phyloP scores from a whole-genome alignment of 2,329 filamentous ascomycete species.

The Cladosporium sp. region DNA sequence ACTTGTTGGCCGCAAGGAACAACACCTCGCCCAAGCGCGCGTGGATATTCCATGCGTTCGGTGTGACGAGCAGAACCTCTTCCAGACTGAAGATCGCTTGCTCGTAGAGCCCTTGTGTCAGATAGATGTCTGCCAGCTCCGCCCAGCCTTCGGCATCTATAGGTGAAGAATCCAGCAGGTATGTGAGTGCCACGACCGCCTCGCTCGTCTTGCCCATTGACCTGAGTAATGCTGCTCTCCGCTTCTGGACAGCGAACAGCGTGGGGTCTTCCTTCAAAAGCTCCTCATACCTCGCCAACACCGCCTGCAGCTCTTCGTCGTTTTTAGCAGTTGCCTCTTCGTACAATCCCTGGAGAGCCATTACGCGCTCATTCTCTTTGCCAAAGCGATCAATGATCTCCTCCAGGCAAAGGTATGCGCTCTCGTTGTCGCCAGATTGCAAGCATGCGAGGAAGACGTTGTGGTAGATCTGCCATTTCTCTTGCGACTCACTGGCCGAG shows the following conservation, averaged over 20 bases:
- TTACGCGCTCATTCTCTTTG: conserved; percentile 74
- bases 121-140: conserved; percentile 83
- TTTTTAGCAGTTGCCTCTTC: conserved; percentile 76
- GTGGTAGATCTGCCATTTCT: conserved; percentile 82
- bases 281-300: conserved; percentile 74
- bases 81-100: conserved; percentile 88
- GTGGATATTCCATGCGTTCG: conserved; percentile 96
- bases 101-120: conserved; percentile 69
- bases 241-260: conserved; percentile 82
- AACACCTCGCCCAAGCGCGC: conserved; percentile 79
- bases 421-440: conserved; percentile 74
- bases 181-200: conserved; percentile 68
- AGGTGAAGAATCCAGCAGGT: conserved; percentile 75
- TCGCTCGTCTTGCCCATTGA: conserved; percentile 67
- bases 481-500: conserved; percentile 61
- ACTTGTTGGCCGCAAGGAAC: conserved; percentile 57
- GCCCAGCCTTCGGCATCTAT: conserved; percentile 93
- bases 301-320: conserved; percentile 59
- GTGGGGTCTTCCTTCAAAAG: conserved; percentile 69
- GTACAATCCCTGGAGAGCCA: conserved; percentile 76
- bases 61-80: conserved; percentile 79
- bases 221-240: conserved; percentile 73
- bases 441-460: conserved; percentile 82
- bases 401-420: conserved; percentile 71
- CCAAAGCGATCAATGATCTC: conserved; percentile 78